Evolutionary conservation across 2,329 filamentous ascomycete species (phyloP), one percentile per base, ranked within the genome.

Genomic region (Colletotrichum falcatum): DNA sequence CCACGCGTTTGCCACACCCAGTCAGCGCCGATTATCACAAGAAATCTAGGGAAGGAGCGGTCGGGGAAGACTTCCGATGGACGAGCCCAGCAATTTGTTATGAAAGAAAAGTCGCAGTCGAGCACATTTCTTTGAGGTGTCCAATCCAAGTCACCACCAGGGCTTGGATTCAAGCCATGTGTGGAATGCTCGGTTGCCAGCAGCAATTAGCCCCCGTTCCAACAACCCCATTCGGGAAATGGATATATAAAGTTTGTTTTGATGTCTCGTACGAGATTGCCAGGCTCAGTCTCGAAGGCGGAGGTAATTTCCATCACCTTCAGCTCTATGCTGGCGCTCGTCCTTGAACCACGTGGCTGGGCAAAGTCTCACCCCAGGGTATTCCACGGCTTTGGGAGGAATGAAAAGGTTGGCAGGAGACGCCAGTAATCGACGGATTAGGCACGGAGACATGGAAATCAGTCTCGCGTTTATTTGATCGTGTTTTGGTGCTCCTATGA

Each of bases 161-260:
- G 23, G 44, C 37, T 39, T 20, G 46, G 5, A 14, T 8, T 37
- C 30, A 53, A 61, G 37, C 44, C n/a, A n/a, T 14, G 1, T 1
- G 28, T 11, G 68, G 68, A 71, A 71, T 71, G 58, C 9, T 18
- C 5, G 23, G 37, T 71, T 68, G 44, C 58, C 64, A 61, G 11
- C 53, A 68, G 68, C 65, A 68, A 71, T 71, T 23, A 68, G 51
- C 42, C 8, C 12, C 14, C 64, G 53, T 71, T 71, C 68, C 68
- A 63, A 11, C 1, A 14, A 5, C 12, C n/a, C 14, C 12, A 33
- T 55, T 37, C 28, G 1, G 28, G 64, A 39, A 39, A 61, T 35
- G 35, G 30, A 59, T 11, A 28, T 20, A 11, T 39, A 8, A 18
- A 42, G 23, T 54, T 68, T 71, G 39, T 59, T 59, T 68, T 63